phyloP scores from a whole-genome alignment of 768 basidiomycete genomes.

The Pleurotus sapidus region DNA sequence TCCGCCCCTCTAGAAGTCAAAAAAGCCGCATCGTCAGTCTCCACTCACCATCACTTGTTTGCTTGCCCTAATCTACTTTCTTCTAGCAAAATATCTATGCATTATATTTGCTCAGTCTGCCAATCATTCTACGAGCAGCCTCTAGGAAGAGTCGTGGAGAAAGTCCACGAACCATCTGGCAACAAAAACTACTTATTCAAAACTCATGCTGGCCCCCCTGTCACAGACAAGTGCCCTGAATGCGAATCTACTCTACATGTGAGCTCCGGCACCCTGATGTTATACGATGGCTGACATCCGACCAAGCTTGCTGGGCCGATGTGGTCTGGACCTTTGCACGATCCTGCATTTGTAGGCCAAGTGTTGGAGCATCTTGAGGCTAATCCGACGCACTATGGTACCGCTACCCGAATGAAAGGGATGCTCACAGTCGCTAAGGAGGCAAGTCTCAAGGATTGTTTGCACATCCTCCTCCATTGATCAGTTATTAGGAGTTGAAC shows the following conservation, averaged over 20 bases:
- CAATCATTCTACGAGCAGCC: constrained; percentile 83
- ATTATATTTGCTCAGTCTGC: constrained; percentile 84
- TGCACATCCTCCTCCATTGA: not conserved
- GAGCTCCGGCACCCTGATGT: constrained; percentile 17
- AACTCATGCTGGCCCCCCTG: constrained; percentile 65
- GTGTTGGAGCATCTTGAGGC: constrained; percentile 72
- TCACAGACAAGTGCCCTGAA: constrained; percentile 70
- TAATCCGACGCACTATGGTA: constrained; percentile 68
- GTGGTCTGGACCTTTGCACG: constrained; percentile 92
- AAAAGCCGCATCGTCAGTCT: constrained; percentile 65
- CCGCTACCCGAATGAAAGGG: constrained; percentile 83
- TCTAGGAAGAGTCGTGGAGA: constrained; percentile 72
- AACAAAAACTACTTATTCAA: constrained; percentile 67
- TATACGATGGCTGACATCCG: not conserved
- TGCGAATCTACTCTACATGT: constrained; percentile 81
- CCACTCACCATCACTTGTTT: not conserved
- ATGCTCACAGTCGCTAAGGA: constrained; percentile 92
- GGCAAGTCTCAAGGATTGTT: constrained; percentile 38
- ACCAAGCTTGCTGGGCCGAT: constrained; percentile 87
- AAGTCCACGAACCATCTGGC: constrained; percentile 50
- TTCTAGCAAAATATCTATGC: constrained; percentile 77
- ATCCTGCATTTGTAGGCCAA: constrained; percentile 66
- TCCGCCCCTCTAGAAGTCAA: constrained; percentile 83
- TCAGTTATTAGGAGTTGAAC: constrained; percentile 58
- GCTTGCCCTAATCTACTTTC: constrained; percentile 9